Base-by-base conservation (phyloP, 805 yeast genomes). In the Candida krabiensis region DNA sequence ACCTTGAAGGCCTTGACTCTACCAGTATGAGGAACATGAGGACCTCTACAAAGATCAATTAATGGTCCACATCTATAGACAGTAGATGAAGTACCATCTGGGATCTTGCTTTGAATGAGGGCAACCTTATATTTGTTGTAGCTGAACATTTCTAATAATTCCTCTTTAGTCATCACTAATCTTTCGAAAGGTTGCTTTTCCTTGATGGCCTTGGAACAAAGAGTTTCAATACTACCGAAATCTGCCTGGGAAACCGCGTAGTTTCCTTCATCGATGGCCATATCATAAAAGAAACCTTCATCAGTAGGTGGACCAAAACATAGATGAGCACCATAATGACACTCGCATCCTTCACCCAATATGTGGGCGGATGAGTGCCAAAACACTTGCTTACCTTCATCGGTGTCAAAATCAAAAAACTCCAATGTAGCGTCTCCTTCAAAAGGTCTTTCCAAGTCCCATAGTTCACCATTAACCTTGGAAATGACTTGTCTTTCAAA, bases 341-440 rank as follows among this genome's bases (percentile, higher is more conserved):
- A 84, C 70, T 93, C 99, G 71, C 96, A 86, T 33, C 97, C 91
- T 71, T 93, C 99, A 68, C 99, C 99, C 54, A 93, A 71, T 38
- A 93, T 91, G 68, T 93, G 99, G 37, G 99, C 99, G 50, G 96
- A 85, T 2, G 99, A 93, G 66, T 93, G 99, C 99, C 99, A 93
- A 70, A 93, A 93, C 24, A 91, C 98, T 49, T 81, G 80, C 63
- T 83, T 87, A 66, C 98, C 99, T 58, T 90, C 97, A n/a, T 86
- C 86, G 44, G 87, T 74, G 27, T 88, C 95, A 56, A 93, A 93
- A 61, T 90, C 97, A 60, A 88, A 77, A 56, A 89, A 83, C 62
- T 88, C 93, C 47, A 93, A 70, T 18, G 69, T 62, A 43, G 77
- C 71, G 44, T 77, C 84, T 9, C 64, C 67, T 67, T 93, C 99